A percentile compares a stretch with the other conserved stretches of the same genome.
phyloP scores from a whole-genome alignment of 169 alveolate species.

The Miamiensis avidus region DNA sequence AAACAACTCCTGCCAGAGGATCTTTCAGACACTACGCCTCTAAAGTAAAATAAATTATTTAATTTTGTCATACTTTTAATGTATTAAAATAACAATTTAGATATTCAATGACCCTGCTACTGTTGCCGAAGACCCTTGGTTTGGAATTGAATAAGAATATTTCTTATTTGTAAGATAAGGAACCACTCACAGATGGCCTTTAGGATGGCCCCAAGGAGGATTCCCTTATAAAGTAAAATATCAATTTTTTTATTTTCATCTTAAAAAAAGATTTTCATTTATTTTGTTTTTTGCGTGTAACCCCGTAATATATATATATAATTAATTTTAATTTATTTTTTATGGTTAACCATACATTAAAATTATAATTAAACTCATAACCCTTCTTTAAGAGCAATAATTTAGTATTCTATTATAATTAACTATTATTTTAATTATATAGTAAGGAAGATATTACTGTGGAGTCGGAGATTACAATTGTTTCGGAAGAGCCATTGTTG shows the following conservation, averaged over 20 bases:
- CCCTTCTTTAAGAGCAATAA: no score
- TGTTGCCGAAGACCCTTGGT: conserved; percentile 74
- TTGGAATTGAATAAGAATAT: conserved; percentile 71
- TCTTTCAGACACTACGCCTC: conserved; percentile 56
- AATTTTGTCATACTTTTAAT: no score
- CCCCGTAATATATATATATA: no score
- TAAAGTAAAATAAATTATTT: conserved; percentile 15
- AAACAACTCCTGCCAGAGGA: conserved; percentile 57
- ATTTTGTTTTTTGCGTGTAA: no score
- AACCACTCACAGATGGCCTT: conserved; percentile 61
- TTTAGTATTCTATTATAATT: no score
- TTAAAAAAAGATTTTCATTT: no score
- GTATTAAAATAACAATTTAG: no score
- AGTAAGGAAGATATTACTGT: conserved; percentile 74
- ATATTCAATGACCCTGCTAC: conserved; percentile 39
- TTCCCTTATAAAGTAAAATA: conserved; percentile 47
- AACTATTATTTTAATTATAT: not conserved
- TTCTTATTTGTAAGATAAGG: conserved; percentile 46
- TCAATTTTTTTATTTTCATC: no score
- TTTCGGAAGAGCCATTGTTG: conserved; percentile 71
- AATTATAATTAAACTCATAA: no score
- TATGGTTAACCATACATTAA: no score
- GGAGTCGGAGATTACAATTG: conserved; percentile 60
- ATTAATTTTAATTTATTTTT: no score
- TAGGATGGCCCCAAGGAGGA: conserved; percentile 77